These are phyloP conservation scores for Chaetomiaceae sp. DNA, from an alignment of 2,329 filamentous ascomycete species.

Conservation along the genomic window DNA sequence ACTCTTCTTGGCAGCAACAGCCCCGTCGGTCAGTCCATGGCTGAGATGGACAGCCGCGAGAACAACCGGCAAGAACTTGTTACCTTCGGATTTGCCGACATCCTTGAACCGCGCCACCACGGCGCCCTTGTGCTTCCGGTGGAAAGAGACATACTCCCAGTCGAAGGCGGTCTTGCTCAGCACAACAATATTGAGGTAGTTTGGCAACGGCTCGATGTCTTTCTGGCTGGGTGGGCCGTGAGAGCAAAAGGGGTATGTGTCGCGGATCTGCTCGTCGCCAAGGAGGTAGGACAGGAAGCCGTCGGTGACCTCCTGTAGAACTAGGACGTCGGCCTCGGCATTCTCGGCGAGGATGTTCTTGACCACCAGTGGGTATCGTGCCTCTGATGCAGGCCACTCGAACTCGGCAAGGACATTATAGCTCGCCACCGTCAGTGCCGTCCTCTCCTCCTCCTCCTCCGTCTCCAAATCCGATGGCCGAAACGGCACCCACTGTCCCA, in stretches of 20 bases:
- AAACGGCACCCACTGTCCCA: slow-evolving; percentile 21
- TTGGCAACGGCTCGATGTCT: slow-evolving; percentile 53
- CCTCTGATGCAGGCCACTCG: slow-evolving; percentile 40
- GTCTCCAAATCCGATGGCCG: neutral
- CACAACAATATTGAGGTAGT: slow-evolving; percentile 57
- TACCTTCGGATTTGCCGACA: slow-evolving; percentile 28
- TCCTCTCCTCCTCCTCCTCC: slow-evolving; percentile 2
- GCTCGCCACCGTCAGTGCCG: slow-evolving; percentile 38
- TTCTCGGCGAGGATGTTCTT: slow-evolving; percentile 40
- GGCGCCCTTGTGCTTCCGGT: slow-evolving; percentile 54
- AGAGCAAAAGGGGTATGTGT: slow-evolving; percentile 52
- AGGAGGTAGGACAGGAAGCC: slow-evolving; percentile 57
- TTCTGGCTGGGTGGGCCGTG: slow-evolving; percentile 52
- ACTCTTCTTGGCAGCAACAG: slow-evolving; percentile 51
- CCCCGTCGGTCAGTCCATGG: slow-evolving; percentile 55
- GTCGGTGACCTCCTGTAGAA: slow-evolving; percentile 62
- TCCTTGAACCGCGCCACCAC: slow-evolving; percentile 43
- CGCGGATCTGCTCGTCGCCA: slow-evolving; percentile 39
- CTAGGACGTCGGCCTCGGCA: slow-evolving; percentile 44
- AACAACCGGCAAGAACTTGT: slow-evolving; percentile 38
- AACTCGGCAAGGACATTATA: slow-evolving; percentile 54
- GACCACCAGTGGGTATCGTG: slow-evolving; percentile 42
- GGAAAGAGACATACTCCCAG: slow-evolving; percentile 53
- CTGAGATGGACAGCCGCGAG: slow-evolving; percentile 59
- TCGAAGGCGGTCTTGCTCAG: slow-evolving; percentile 52